Conservation (phyloP, 2,329 filamentous ascomycete genomes). For the Rhinocladiella mackenziei region DNA sequence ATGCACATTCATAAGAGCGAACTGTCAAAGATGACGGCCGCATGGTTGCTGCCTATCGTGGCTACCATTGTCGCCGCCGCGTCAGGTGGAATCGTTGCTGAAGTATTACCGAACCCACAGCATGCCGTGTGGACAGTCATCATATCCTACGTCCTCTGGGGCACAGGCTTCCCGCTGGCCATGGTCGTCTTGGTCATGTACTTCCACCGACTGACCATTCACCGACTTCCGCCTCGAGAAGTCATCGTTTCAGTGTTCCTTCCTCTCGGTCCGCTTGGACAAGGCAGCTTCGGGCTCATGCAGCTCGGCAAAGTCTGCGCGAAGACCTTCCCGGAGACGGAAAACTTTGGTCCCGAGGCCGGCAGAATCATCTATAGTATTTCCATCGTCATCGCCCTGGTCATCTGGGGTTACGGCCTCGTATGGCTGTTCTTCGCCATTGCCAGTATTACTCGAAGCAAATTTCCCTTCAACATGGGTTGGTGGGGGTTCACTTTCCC, state of each 20-base stretch:
- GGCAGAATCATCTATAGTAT: slow-evolving; percentile 30
- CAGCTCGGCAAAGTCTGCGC: slow-evolving; percentile 48
- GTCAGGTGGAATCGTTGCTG: slow-evolving; percentile 61
- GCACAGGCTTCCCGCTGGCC: slow-evolving; percentile 58
- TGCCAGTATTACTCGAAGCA: slow-evolving; percentile 34
- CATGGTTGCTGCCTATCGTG: slow-evolving; percentile 63
- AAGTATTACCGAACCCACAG: slow-evolving; percentile 50
- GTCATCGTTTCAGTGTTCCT: slow-evolving; percentile 66
- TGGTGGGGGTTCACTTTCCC: slow-evolving; percentile 62
- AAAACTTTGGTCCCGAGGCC: slow-evolving; percentile 23
- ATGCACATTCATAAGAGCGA: slow-evolving; percentile 32
- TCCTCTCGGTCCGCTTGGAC: slow-evolving; percentile 63
- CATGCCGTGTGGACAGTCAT: slow-evolving; percentile 60
- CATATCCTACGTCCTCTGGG: slow-evolving; percentile 66
- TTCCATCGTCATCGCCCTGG: slow-evolving; percentile 36
- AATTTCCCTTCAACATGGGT: slow-evolving; percentile 58
- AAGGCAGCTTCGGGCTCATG: slow-evolving; percentile 59
- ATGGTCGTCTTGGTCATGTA: slow-evolving; percentile 64
- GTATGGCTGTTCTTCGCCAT: slow-evolving; percentile 41
- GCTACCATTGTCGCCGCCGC: slow-evolving; percentile 63
- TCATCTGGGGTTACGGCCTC: slow-evolving; percentile 39
- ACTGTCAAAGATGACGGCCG: slow-evolving; percentile 59
- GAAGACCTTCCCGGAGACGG: slow-evolving; percentile 35
- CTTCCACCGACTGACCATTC: slow-evolving; percentile 63
- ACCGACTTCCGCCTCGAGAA: slow-evolving; percentile 63